Evolutionary conservation across 257 asterid genomes (phyloP), one percentile per base, ranked within the genome.

Genomic region (Solanum ossicruentum): DNA sequence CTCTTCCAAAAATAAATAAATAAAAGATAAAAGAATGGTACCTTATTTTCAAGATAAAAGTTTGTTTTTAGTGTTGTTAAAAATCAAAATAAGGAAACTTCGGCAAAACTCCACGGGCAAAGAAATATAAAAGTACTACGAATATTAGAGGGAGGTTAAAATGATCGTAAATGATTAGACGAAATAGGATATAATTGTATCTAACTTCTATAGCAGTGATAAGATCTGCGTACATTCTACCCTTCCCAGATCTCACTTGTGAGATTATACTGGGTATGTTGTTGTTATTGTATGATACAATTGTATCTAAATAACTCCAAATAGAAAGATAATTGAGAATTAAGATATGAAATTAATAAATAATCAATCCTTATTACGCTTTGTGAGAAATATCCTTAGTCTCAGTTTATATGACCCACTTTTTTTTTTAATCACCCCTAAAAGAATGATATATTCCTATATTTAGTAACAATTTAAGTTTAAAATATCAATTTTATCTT

Each of bases 331-430:
- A 0, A 6, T 20, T 1, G 3, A 58, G 21, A 9, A 58, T 58
- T 0, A 20, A 4, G 28, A 3, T 56, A 56, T 16, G 6, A 6
- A 2, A 16, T 8, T 16, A 20, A 0, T 57, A 57, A 18, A 8
- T 1, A 57, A 0, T 18, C 6, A 0, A 20, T 5, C 0, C 1
- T n/a, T 10, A 7, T 58, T 1, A 0, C 32, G n/a, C 23, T 18
- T 43, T 36, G 41, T 36, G 41, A 36, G 41, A 36, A 36, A 36
- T 36, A 36, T 36, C 6, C 41, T 3, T 5, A 36, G 41, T 36
- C 41, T 36, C 41, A 36, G 1, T 36, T 36, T 36, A 36, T 36
- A 36, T 36, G 41, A 36, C 41, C 0, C 41, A 4, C 41, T 3
- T 36, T 36, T 5, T 5, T 36, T 32, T 32, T 32, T 32, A 32